Evolutionary conservation across 805 yeast species (phyloP).

Genomic region (Metschnikowia picachoensis): DNA sequence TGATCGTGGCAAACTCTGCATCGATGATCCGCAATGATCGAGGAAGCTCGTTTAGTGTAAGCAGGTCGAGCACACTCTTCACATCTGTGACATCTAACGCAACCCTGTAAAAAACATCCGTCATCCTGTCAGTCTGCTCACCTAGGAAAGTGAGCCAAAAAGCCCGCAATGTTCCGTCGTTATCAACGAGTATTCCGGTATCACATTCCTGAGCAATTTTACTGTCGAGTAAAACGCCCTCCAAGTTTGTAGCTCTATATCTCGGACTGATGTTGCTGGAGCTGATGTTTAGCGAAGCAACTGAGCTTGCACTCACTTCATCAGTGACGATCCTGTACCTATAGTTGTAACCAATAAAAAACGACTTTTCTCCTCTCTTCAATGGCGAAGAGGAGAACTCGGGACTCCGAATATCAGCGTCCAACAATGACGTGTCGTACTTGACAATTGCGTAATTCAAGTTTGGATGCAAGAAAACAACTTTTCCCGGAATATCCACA

Average conservation of each 20-base stretch:
- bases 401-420: conserved; percentile 71
- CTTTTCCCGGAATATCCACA: conserved; percentile 72
- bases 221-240: conserved; percentile 71
- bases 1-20: conserved; percentile 67
- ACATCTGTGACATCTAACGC: conserved; percentile 76
- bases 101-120: conserved; percentile 63
- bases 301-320: conserved; percentile 72
- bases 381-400: conserved; percentile 52
- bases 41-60: conserved; percentile 51
- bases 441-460: conserved; percentile 80
- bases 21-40: conserved; percentile 61
- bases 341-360: conserved; percentile 78
- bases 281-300: conserved; percentile 71
- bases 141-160: conserved; percentile 85
- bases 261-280: conserved; percentile 67
- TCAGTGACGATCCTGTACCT: conserved; percentile 67
- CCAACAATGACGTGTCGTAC: conserved; percentile 72
- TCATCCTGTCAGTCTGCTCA: conserved; percentile 51
- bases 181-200: conserved; percentile 74
- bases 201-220: conserved; percentile 68
- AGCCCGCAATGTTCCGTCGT: conserved; percentile 76
- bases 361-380: conserved; percentile 68
- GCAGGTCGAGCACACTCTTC: conserved; percentile 48
- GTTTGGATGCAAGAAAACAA: conserved; percentile 81
- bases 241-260: conserved; percentile 81